Percentiles rank a stretch among this genome's conserved stretches.
Conservation (phyloP, 495 filamentous ascomycete genomes). For the Haplographium delicatum region DNA sequence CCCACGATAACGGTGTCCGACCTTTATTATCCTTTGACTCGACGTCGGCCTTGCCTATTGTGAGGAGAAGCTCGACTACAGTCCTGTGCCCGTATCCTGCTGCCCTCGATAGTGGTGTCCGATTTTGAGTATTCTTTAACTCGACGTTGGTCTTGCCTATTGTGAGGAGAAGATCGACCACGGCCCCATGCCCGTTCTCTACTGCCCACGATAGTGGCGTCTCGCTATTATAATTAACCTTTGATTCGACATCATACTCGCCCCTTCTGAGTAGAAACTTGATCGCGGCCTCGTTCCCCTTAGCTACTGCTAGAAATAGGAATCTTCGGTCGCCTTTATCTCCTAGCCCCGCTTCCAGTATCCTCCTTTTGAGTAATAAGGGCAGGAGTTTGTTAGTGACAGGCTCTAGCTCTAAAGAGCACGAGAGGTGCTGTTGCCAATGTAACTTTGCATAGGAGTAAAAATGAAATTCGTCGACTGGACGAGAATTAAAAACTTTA, state of each 20-base stretch:
- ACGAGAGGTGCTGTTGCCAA: conserved; percentile 6
- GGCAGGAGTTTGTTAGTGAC: conserved; percentile 8
- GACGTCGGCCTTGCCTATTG: not conserved
- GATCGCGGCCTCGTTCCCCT: not conserved
- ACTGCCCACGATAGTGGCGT: too few species aligned
- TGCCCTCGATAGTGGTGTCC: not conserved
- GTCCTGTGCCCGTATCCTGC: not conserved
- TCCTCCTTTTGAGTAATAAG: conserved; percentile 5
- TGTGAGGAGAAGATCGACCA: too few species aligned
- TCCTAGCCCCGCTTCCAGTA: conserved; percentile 6
- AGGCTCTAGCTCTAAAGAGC: conserved; percentile 4
- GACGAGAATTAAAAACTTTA: conserved; percentile 9
- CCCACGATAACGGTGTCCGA: not conserved
- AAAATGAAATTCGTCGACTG: conserved; percentile 8
- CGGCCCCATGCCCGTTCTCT: too few species aligned
- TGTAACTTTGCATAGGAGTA: conserved; percentile 14
- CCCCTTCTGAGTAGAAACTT: not conserved
- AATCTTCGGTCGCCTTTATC: conserved; percentile 7
- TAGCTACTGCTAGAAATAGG: conserved; percentile 16
- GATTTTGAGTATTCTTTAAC: not conserved
- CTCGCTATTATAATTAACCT: too few species aligned
- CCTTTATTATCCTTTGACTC: not conserved
- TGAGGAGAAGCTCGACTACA: not conserved
- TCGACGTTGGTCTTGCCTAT: not conserved
- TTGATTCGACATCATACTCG: too few species aligned